Percentiles rank a stretch among this genome's conserved stretches.
Evolutionary conservation across 768 basidiomycete genomes (phyloP).

Genomic region (Favolaschia claudopus): DNA sequence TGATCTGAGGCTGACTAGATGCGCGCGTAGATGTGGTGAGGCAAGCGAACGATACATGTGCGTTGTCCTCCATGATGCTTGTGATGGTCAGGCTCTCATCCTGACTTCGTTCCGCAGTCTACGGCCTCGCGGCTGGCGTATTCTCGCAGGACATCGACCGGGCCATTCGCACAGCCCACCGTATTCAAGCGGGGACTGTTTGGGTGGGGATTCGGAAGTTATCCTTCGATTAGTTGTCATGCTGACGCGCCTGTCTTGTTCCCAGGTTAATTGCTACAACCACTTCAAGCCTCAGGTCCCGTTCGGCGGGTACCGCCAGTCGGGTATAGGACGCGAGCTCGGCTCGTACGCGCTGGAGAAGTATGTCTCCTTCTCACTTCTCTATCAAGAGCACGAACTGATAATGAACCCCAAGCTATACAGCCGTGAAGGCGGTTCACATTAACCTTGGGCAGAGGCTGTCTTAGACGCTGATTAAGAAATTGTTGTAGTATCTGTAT

Average conservation of each 20-base stretch:
- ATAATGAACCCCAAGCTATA: background rate
- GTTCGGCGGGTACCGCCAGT: slow-evolving; percentile 72
- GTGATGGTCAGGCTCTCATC: background rate
- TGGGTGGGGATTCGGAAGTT: slow-evolving; percentile 53
- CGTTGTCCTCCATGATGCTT: background rate
- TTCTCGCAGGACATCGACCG: slow-evolving; percentile 55
- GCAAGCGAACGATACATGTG: slow-evolving; percentile 55
- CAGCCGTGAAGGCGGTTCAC: slow-evolving; percentile 4
- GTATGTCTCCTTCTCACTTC: slow-evolving; percentile 32
- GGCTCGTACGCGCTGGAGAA: slow-evolving; percentile 61
- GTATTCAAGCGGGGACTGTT: slow-evolving; percentile 70
- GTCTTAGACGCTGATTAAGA: no score
- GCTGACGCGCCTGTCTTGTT: slow-evolving; percentile 3
- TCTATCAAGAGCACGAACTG: background rate
- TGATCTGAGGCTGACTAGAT: no score
- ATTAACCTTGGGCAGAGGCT: slow-evolving; percentile 7
- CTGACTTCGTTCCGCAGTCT: slow-evolving; percentile 21
- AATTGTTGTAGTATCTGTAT: no score
- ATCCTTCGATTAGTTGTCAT: background rate
- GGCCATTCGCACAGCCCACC: slow-evolving; percentile 56
- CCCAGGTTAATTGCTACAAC: slow-evolving; percentile 45
- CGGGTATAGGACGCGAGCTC: slow-evolving; percentile 66
- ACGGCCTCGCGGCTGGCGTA: slow-evolving; percentile 62
- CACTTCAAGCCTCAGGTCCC: slow-evolving; percentile 55
- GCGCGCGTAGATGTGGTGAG: slow-evolving; percentile 34